Base-by-base conservation (phyloP, 768 basidiomycete species). In the Rhizopogon vinicolor region DNA sequence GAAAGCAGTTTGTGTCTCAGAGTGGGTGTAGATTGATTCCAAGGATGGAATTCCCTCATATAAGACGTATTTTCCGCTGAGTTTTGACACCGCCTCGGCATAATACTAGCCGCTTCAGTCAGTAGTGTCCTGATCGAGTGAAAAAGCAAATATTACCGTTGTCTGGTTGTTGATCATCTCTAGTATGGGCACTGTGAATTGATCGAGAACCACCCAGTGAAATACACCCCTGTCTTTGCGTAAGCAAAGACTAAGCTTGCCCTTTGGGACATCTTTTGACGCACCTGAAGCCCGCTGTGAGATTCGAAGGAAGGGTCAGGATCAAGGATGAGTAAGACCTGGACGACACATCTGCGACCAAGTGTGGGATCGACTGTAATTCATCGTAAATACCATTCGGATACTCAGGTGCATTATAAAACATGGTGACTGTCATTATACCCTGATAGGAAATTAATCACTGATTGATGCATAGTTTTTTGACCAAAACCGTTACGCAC, bases 401-500 rank as follows among this genome's bases (percentile, higher is more conserved):
- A 25, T 62, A 64, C 14, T 58, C 48, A 28, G 67, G 82, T 0
- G 58, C 79, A 60, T 87, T 79, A 59, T 87, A 86, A 67, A 87
- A 87, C 28, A 86, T 50, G 5, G 81, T 52, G 6, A 71, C 65
- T 55, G 67, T 63, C 46, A 56, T 54, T 35, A 62, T 28, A 41
- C 48, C 51, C 65, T 62, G 41, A 7, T 3, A 53, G 37, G 8
- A 52, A 19, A 16, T 40, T 57, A 63, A 40, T 41, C 22, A 45
- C 41, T 33, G 7, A 7, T 31, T 8, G 31, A 31, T 7, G 1
- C 31, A 31, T 31, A 31, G 5, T 7, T 31, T 31, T 31, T 31
- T 7, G 7, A 31, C 31, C 8, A 7, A 1, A 31, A 31, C 39
- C 10, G 19, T 19, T 2, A 41, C 29, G 54, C 19, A 53, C 71